A percentile compares a stretch with the other conserved stretches of the same genome.
Conservation (phyloP, 345 rosid species). For the Pistacia atlantica region DNA sequence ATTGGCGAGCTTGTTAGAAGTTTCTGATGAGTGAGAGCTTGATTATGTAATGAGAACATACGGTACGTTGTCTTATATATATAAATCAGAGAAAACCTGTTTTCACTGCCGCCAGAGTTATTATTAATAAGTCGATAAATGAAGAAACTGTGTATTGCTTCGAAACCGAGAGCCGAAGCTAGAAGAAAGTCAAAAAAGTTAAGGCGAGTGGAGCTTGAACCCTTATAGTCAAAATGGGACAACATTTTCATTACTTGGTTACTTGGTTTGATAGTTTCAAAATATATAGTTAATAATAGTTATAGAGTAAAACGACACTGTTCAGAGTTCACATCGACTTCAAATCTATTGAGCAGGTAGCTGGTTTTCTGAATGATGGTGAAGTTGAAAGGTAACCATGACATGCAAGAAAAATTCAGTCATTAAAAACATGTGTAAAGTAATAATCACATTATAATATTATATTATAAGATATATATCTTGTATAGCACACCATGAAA, state of each 20-base stretch:
- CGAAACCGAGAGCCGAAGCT: neutral
- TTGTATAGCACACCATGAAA: no score
- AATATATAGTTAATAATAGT: no score
- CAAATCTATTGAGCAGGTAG: no score
- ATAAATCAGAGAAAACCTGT: neutral
- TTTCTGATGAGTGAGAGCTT: neutral
- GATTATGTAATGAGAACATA: neutral
- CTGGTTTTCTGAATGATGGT: no score
- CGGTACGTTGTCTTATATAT: no score
- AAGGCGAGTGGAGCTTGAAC: neutral
- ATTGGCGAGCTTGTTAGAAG: conserved; percentile 6
- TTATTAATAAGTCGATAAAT: neutral
- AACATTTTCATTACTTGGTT: neutral
- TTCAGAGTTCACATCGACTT: no score
- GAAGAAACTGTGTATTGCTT: neutral
- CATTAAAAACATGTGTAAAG: no score
- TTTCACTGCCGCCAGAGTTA: neutral
- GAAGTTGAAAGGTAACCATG: no score
- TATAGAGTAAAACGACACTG: no score
- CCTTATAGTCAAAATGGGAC: neutral
- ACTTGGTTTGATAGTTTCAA: neutral
- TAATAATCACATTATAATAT: no score
- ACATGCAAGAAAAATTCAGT: no score
- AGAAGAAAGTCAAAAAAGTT: neutral
- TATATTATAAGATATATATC: no score